Evolutionary conservation across 2,329 filamentous ascomycete genomes (phyloP).

Genomic region (Pezicula carpinea): DNA sequence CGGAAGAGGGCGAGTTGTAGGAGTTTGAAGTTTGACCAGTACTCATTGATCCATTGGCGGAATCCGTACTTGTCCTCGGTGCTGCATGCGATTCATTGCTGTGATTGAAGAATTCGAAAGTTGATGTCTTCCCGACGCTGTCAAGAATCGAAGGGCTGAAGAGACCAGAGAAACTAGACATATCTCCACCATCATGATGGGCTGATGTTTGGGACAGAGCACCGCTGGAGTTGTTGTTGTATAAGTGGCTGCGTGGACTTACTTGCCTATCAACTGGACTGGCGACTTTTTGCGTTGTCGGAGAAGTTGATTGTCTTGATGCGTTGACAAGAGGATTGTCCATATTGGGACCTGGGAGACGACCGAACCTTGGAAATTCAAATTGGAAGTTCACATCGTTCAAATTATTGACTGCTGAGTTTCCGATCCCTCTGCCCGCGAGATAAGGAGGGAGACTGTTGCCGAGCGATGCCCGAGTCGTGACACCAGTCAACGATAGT

Average conservation of each 20-base stretch:
- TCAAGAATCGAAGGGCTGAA: conserved; percentile 54
- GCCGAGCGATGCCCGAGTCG: conserved; percentile 13
- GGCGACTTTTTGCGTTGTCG: conserved; percentile 11
- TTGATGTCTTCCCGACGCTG: conserved; percentile 36
- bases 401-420: conserved; percentile 50
- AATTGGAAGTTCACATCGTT: conserved; percentile 85
- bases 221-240: conserved; percentile 29
- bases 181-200: conserved; percentile 29
- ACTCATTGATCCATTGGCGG: conserved; percentile 21
- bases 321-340: conserved; percentile 11
- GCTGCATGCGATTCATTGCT: conserved; percentile 37
- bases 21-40: conserved; percentile 43
- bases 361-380: conserved; percentile 91
- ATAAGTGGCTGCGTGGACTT: conserved; percentile 23
- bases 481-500: conserved; percentile 50
- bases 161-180: conserved; percentile 51
- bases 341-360: conserved; percentile 47
- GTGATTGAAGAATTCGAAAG: conserved; percentile 36
- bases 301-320: conserved; percentile 18
- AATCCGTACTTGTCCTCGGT: conserved; percentile 36
- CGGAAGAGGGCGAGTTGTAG: conserved; percentile 56
- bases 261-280: conserved; percentile 21
- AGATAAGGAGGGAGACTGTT: conserved; percentile 20
- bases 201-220: conserved; percentile 18
- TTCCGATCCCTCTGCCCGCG: conserved; percentile 42